phyloP scores from a whole-genome alignment of 2,329 filamentous ascomycete species.

The Truncatella angustata region DNA sequence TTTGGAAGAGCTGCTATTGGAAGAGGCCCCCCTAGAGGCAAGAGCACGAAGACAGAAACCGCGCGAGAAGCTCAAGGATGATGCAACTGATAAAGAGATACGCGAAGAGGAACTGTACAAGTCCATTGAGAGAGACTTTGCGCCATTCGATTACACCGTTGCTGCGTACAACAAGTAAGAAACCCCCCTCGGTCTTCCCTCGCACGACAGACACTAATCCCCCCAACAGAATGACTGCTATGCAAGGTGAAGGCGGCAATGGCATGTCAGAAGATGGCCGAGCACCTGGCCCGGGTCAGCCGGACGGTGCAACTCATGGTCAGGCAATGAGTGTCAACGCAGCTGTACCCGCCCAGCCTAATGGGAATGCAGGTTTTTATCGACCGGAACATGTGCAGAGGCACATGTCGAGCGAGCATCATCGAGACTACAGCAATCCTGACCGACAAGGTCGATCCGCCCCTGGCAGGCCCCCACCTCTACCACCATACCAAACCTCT shows the following conservation, averaged over 20 bases:
- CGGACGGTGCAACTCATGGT: slow-evolving; percentile 13
- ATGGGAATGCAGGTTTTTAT: slow-evolving; percentile 9
- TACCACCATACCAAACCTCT: slow-evolving; percentile 47
- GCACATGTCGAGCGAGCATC: slow-evolving; percentile 1
- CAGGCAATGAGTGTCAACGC: slow-evolving; percentile 14
- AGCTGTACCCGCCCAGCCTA: slow-evolving; percentile 6
- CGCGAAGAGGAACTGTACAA: slow-evolving; percentile 90
- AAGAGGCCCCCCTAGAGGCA: slow-evolving; percentile 93
- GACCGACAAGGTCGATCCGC: neutral
- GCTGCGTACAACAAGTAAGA: slow-evolving; percentile 73
- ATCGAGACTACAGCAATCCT: slow-evolving; percentile 5
- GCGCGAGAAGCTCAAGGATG: slow-evolving; percentile 84
- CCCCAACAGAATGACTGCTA: slow-evolving; percentile 34
- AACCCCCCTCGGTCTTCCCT: neutral
- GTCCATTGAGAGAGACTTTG: slow-evolving; percentile 91
- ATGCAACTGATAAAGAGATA: slow-evolving; percentile 93
- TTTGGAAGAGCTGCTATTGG: slow-evolving; percentile 85
- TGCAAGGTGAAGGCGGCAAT: slow-evolving; percentile 23
- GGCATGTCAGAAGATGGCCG: neutral
- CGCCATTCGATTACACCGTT: slow-evolving; percentile 91
- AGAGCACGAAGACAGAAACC: slow-evolving; percentile 91
- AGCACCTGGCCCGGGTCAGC: slow-evolving; percentile 7
- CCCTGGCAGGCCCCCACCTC: slow-evolving; percentile 11
- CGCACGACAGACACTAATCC: neutral
- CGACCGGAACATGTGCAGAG: slow-evolving; percentile 7